phyloP scores from a whole-genome alignment of 1,139 yeast species.

The Magnusiomyces fungicola region DNA sequence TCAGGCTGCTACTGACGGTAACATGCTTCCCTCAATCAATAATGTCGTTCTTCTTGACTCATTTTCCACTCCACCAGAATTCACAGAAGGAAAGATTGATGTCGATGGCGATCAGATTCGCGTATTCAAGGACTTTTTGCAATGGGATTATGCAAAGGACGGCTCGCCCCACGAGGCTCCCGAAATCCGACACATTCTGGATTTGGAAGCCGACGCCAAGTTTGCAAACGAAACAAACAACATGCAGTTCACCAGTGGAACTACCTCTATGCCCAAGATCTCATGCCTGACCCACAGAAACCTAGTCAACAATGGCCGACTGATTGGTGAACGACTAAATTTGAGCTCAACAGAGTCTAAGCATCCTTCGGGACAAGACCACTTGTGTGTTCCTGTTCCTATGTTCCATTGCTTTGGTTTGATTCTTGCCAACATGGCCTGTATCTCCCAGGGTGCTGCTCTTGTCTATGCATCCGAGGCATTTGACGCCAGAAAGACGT shows the following conservation, averaged over 20 bases:
- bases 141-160: constrained; percentile 11
- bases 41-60: constrained; percentile 13
- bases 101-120: constrained; percentile 10
- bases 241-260: constrained; percentile 33
- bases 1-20: constrained; percentile 12
- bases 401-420: constrained; percentile 34
- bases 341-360: constrained; percentile 21
- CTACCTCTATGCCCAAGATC: constrained; percentile 30
- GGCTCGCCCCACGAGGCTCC: constrained; percentile 10
- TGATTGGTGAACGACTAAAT: constrained; percentile 28
- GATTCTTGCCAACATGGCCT: constrained; percentile 30
- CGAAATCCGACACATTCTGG: constrained; percentile 13
- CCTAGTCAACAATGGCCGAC: constrained; percentile 29
- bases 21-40: constrained; percentile 9
- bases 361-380: constrained; percentile 29
- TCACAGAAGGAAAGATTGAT: constrained; percentile 1
- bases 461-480: constrained; percentile 30
- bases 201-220: constrained; percentile 12
- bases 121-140: constrained; percentile 14
- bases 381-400: constrained; percentile 31
- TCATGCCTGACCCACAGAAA: constrained; percentile 28
- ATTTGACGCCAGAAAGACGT: constrained; percentile 25
- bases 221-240: constrained; percentile 24
- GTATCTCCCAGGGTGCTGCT: constrained; percentile 26
- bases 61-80: constrained; percentile 11